phyloP scores from a whole-genome alignment of 495 filamentous ascomycete genomes.

The Neurospora intermedia region DNA sequence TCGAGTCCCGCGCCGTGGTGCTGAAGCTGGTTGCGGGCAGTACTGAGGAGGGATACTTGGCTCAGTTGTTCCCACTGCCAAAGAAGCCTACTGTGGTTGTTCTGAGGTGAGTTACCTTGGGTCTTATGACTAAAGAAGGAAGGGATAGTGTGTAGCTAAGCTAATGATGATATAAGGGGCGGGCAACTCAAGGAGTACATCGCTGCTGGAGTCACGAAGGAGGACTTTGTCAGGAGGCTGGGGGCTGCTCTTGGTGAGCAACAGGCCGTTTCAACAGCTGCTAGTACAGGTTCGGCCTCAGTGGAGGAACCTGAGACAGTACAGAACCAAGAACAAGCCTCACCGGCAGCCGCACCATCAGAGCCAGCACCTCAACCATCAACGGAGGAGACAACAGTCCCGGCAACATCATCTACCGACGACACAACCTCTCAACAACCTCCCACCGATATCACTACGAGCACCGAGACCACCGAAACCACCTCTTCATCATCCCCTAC shows the following conservation, averaged over 20 bases:
- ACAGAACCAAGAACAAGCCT: not conserved
- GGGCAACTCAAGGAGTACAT: slow-evolving; percentile 56
- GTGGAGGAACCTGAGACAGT: not conserved
- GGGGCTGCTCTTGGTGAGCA: slow-evolving; percentile 21
- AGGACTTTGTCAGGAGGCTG: slow-evolving; percentile 46
- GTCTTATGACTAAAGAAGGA: not conserved
- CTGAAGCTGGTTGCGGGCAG: slow-evolving; percentile 60
- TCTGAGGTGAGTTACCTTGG: slow-evolving; percentile 47
- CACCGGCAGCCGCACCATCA: not conserved
- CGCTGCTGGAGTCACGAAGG: slow-evolving; percentile 44
- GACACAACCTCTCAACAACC: not conserved
- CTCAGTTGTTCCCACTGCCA: slow-evolving; percentile 66
- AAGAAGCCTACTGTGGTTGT: slow-evolving; percentile 66
- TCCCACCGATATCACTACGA: not conserved
- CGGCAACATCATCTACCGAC: not conserved
- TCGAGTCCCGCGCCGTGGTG: slow-evolving; percentile 50
- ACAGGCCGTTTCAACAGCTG: not conserved
- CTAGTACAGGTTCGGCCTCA: not conserved
- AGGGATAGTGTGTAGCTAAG: not conserved
- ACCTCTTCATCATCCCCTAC: not conserved
- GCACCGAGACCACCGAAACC: not conserved
- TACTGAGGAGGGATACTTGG: slow-evolving; percentile 68
- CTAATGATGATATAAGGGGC: slow-evolving; percentile 34
- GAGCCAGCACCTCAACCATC: slow-evolving; percentile 2
- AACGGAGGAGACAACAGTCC: not conserved